These are phyloP conservation scores for Tolypocladium sp. DNA, from an alignment of 2,329 filamentous ascomycete genomes.

Conservation along the genomic window DNA sequence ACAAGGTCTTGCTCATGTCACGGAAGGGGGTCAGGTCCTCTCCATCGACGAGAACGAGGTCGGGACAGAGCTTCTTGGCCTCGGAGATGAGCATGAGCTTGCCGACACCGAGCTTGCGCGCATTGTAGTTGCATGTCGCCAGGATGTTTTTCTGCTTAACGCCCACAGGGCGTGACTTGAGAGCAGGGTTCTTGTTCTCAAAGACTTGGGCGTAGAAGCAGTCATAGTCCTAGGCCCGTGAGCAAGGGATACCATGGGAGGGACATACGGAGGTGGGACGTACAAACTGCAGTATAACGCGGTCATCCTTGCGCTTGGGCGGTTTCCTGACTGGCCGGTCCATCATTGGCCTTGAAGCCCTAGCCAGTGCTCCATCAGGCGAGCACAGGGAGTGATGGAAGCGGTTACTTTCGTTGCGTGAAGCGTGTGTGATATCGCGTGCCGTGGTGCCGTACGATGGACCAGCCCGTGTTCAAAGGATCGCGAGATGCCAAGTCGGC, in stretches of 20 bases:
- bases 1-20: conserved; percentile 75
- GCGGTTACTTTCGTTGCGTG: background rate
- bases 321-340: conserved; percentile 8
- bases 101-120: conserved; percentile 59
- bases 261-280: conserved; percentile 15
- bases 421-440: background rate
- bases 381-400: background rate
- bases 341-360: background rate
- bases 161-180: conserved; percentile 67
- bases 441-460: background rate
- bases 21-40: conserved; percentile 82
- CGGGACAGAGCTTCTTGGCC: conserved; percentile 70
- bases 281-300: conserved; percentile 78
- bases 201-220: conserved; percentile 94
- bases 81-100: conserved; percentile 84
- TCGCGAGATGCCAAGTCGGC: background rate
- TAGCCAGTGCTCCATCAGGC: background rate
- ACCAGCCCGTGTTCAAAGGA: background rate
- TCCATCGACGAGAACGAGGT: conserved; percentile 76
- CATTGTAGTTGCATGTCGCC: conserved; percentile 91
- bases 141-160: conserved; percentile 91
- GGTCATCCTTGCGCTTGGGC: conserved; percentile 46
- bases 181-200: conserved; percentile 66
- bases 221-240: conserved; percentile 56
- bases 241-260: background rate